These are phyloP conservation scores for Blastocystis sp. DNA, from an alignment of 352 stramenopile genomes.

Conservation along the genomic window DNA sequence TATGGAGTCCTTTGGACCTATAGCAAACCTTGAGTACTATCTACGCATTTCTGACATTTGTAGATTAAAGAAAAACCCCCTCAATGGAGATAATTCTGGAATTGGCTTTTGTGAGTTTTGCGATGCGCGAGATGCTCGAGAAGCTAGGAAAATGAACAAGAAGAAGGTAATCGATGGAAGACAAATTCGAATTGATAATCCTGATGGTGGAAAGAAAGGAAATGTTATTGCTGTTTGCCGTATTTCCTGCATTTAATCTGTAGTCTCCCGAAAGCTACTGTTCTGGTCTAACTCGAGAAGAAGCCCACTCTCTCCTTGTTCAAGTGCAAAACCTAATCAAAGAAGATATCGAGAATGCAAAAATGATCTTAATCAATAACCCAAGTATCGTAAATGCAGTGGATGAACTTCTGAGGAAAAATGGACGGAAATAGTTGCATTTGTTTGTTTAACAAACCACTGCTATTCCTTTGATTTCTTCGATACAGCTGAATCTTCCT, in stretches of 20 bases:
- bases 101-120: constrained; percentile 43
- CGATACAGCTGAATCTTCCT: background rate
- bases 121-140: background rate
- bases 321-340: constrained; percentile 3
- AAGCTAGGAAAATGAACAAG: constrained; percentile 38
- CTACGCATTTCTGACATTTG: background rate
- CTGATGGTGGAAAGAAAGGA: constrained; percentile 53
- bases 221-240: background rate
- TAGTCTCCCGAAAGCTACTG: background rate
- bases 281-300: background rate
- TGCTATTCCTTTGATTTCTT: constrained; percentile 16
- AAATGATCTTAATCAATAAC: background rate
- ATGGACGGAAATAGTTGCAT: background rate
- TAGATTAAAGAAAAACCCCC: constrained; percentile 43
- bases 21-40: background rate
- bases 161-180: constrained; percentile 40
- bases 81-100: background rate
- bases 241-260: background rate
- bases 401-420: background rate
- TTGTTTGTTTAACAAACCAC: background rate
- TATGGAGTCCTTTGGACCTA: constrained; percentile 15
- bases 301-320: background rate
- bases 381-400: constrained; percentile 45
- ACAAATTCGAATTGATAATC: constrained; percentile 28
- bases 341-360: background rate